Conservation (phyloP, 495 filamentous ascomycete species). For the Hypoxylon perforatum region DNA sequence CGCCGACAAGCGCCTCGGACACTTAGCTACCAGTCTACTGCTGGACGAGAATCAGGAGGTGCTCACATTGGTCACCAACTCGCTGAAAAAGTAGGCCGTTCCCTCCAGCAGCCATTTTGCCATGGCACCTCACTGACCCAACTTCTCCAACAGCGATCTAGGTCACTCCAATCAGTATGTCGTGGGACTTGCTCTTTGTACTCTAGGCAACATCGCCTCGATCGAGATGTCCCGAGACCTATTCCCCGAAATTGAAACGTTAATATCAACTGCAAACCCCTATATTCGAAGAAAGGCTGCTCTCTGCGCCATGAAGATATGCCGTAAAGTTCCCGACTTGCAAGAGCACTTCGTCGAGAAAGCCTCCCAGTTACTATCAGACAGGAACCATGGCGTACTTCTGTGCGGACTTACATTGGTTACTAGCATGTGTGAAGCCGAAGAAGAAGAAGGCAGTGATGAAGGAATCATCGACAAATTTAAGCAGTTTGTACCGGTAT, state of each 20-base stretch:
- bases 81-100: constrained; percentile 85
- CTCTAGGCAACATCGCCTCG: constrained; percentile 95
- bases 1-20: constrained; percentile 96
- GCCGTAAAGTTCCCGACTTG: constrained; percentile 95
- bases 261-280: constrained; percentile 91
- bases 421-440: constrained; percentile 91
- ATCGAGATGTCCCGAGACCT: constrained; percentile 99
- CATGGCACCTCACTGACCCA: constrained; percentile 42
- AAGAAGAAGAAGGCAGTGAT: constrained; percentile 87
- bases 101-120: neutral
- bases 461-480: constrained; percentile 89
- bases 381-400: constrained; percentile 93
- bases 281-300: constrained; percentile 98
- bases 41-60: constrained; percentile 99
- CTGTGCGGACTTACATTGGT: constrained; percentile 92
- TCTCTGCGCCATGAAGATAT: constrained; percentile 99
- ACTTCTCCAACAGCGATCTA: constrained; percentile 73
- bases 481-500: constrained; percentile 76
- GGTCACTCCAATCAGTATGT: constrained; percentile 99
- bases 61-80: constrained; percentile 95
- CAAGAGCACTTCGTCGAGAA: constrained; percentile 98
- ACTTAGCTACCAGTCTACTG: constrained; percentile 94
- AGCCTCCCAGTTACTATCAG: constrained; percentile 85
- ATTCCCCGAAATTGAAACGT: constrained; percentile 91
- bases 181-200: constrained; percentile 93